Conservation (phyloP, 2,329 filamentous ascomycete genomes). For the Fusarium tuaranense region DNA sequence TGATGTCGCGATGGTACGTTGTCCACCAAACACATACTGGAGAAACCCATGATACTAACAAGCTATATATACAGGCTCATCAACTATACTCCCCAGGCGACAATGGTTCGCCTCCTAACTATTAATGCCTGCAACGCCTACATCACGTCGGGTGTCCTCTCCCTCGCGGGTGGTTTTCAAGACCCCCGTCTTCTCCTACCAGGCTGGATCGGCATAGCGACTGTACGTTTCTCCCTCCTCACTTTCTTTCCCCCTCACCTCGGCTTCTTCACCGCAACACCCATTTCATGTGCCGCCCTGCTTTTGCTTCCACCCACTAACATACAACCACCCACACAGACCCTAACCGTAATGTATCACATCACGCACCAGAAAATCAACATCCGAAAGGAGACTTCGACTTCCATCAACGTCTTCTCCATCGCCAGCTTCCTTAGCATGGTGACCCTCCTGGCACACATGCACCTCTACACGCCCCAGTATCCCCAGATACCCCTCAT, state of each 20-base stretch:
- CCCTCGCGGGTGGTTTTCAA: conserved; percentile 75
- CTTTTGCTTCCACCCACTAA: conserved; percentile 8
- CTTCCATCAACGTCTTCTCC: conserved; percentile 82
- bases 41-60: conserved; percentile 16
- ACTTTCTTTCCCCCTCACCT: neutral
- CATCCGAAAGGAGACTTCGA: conserved; percentile 82
- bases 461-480: conserved; percentile 71
- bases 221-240: conserved; percentile 59
- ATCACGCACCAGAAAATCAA: conserved; percentile 82
- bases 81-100: conserved; percentile 85
- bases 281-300: neutral
- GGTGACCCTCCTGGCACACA: conserved; percentile 74
- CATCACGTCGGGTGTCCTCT: conserved; percentile 78
- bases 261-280: conserved; percentile 5
- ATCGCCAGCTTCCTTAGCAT: conserved; percentile 82
- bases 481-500: conserved; percentile 71
- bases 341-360: conserved; percentile 80
- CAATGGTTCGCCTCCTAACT: conserved; percentile 81
- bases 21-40: neutral
- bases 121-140: conserved; percentile 82
- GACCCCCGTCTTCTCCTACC: conserved; percentile 79
- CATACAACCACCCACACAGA: conserved; percentile 55
- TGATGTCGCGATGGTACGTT: conserved; percentile 83
- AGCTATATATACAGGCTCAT: conserved; percentile 71
- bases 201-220: conserved; percentile 83